These are phyloP conservation scores for Blastobotrys arbuscula DNA, from an alignment of 1,139 yeast species.

Conservation along the genomic window DNA sequence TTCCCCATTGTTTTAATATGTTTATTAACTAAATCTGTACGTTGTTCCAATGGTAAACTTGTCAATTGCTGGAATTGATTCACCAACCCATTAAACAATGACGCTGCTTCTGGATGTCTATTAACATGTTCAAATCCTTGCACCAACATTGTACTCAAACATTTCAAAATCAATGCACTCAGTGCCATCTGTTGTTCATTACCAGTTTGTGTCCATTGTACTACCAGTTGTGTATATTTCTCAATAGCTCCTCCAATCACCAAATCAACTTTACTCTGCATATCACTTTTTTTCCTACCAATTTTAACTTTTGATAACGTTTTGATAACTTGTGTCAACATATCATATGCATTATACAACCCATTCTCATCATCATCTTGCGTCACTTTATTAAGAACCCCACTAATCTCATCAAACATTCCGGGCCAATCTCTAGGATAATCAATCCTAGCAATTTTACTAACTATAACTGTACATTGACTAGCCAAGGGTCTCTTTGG, in stretches of 20 bases:
- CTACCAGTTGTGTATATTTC: slow-evolving; percentile 54
- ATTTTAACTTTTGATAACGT: slow-evolving; percentile 67
- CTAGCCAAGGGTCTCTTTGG: slow-evolving; percentile 66
- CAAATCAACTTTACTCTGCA: slow-evolving; percentile 57
- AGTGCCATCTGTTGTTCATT: slow-evolving; percentile 50
- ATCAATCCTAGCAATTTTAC: slow-evolving; percentile 74
- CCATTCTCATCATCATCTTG: slow-evolving; percentile 44
- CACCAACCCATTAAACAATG: slow-evolving; percentile 53
- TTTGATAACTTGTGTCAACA: slow-evolving; percentile 74
- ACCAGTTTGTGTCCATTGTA: slow-evolving; percentile 47
- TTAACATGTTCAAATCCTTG: slow-evolving; percentile 74
- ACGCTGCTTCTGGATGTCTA: slow-evolving; percentile 50
- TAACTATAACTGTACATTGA: slow-evolving; percentile 80
- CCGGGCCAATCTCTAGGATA: slow-evolving; percentile 86
- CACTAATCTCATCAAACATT: slow-evolving; percentile 59
- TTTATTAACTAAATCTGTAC: slow-evolving; percentile 49
- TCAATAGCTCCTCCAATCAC: slow-evolving; percentile 25
- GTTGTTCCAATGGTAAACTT: not conserved
- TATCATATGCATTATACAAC: slow-evolving; percentile 56
- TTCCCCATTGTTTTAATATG: slow-evolving; percentile 74
- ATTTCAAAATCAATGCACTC: slow-evolving; percentile 72
- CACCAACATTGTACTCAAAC: slow-evolving; percentile 62
- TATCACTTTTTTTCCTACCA: slow-evolving; percentile 73
- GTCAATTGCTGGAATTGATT: slow-evolving; percentile 53
- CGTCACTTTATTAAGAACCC: slow-evolving; percentile 41